Evolutionary conservation across 192 early-diverging fungal species (phyloP).

Genomic region (Umbelopsis isabellina): DNA sequence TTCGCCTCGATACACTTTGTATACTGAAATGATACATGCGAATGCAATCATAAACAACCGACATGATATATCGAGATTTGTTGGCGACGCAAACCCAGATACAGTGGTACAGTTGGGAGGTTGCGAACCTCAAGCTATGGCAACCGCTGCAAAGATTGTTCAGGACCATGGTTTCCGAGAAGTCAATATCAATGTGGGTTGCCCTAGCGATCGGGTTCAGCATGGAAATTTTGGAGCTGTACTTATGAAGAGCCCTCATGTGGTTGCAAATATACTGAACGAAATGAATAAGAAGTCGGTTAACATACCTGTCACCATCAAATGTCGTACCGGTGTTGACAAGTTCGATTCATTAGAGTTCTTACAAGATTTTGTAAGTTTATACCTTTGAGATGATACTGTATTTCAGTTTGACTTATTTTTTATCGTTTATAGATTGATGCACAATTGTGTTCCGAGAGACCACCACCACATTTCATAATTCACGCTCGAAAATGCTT

Average conservation of each 20-base stretch:
- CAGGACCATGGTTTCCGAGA: conserved; percentile 59
- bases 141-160: conserved; percentile 53
- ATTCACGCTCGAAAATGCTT: conserved; percentile 74
- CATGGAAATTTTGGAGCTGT: conserved; percentile 66
- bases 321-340: conserved; percentile 80
- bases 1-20: conserved; percentile 65
- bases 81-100: conserved; percentile 47
- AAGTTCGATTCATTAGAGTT: conserved; percentile 65
- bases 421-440: conserved; percentile 23
- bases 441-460: conserved; percentile 22
- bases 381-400: not conserved
- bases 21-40: conserved; percentile 76
- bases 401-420: not conserved
- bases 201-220: conserved; percentile 68
- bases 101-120: conserved; percentile 66
- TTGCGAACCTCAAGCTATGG: conserved; percentile 49
- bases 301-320: conserved; percentile 64
- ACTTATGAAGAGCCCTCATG: conserved; percentile 67
- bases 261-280: conserved; percentile 57
- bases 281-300: conserved; percentile 54
- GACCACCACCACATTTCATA: conserved; percentile 54
- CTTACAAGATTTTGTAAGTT: conserved; percentile 52
- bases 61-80: conserved; percentile 46
- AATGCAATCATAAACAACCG: conserved; percentile 52
- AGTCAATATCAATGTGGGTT: conserved; percentile 74